Evolutionary conservation across 371 early-diverging fungal genomes (phyloP).

Genomic region (Apophysomyces ossiformis): DNA sequence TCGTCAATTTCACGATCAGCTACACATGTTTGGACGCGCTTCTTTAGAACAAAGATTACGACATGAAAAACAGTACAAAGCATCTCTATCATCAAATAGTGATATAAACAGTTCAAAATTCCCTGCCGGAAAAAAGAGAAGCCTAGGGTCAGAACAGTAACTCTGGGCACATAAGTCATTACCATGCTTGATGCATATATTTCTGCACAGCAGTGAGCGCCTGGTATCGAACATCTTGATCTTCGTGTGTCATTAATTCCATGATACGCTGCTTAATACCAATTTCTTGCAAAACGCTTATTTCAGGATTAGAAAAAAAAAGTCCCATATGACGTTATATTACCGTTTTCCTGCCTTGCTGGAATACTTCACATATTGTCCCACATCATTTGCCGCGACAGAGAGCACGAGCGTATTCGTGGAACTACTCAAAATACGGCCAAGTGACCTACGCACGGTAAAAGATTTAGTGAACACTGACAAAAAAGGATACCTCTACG

Average conservation of each 20-base stretch:
- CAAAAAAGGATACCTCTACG: background rate
- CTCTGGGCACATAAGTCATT: background rate
- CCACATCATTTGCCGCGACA: constrained; percentile 92
- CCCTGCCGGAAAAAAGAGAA: background rate
- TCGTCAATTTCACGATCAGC: no score
- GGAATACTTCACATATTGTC: constrained; percentile 89
- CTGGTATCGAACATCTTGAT: constrained; percentile 88
- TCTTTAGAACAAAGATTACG: constrained; percentile 17
- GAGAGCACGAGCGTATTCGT: constrained; percentile 72
- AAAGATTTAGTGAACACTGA: constrained; percentile 5
- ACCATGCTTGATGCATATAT: constrained; percentile 35
- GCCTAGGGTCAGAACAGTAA: background rate
- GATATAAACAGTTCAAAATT: constrained; percentile 10
- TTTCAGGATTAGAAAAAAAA: background rate
- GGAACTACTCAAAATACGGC: constrained; percentile 71
- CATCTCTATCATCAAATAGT: constrained; percentile 37
- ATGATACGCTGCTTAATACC: constrained; percentile 94
- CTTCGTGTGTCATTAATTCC: constrained; percentile 91
- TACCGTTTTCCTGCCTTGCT: constrained; percentile 82
- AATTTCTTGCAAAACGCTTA: constrained; percentile 80
- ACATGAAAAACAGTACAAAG: constrained; percentile 15
- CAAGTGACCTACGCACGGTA: constrained; percentile 53
- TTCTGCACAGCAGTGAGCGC: constrained; percentile 90
- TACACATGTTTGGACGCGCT: background rate
- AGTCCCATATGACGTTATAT: constrained; percentile 9